phyloP scores from a whole-genome alignment of 2,329 filamentous ascomycete species.

The Thielaviopsis euricoi region DNA sequence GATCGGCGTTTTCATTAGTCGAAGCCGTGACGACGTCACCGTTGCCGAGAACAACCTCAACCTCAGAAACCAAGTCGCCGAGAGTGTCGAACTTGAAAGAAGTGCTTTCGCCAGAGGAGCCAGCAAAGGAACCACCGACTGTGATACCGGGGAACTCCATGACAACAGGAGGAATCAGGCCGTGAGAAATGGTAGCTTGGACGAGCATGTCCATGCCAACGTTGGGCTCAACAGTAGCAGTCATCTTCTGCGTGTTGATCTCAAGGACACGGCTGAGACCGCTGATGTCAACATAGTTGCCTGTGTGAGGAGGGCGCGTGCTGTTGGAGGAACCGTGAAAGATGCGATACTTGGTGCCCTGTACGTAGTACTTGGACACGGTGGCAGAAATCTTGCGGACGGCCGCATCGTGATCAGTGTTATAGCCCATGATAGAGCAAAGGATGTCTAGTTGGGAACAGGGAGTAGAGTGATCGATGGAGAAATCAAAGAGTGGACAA shows the following conservation, averaged over 20 bases:
- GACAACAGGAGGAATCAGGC: conserved; percentile 46
- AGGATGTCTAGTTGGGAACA: conserved; percentile 9
- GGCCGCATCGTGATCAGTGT: conserved; percentile 25
- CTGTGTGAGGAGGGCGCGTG: conserved; percentile 38
- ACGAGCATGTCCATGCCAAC: conserved; percentile 51
- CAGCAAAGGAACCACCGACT: conserved; percentile 49
- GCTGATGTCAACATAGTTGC: conserved; percentile 51
- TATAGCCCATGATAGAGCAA: neutral
- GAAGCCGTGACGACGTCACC: conserved; percentile 41
- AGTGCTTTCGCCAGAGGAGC: conserved; percentile 51
- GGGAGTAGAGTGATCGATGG: no score
- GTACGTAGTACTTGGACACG: conserved; percentile 27
- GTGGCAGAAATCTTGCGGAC: conserved; percentile 27
- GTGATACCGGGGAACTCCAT: conserved; percentile 63
- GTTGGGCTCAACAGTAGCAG: conserved; percentile 52
- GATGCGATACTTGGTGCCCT: conserved; percentile 47
- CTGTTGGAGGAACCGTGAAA: conserved; percentile 65
- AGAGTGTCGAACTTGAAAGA: conserved; percentile 53
- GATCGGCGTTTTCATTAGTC: conserved; percentile 30
- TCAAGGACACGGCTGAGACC: conserved; percentile 43
- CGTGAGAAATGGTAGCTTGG: conserved; percentile 35
- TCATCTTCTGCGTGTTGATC: conserved; percentile 35
- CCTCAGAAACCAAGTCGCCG: conserved; percentile 40
- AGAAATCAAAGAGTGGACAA: neutral
- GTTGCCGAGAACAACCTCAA: conserved; percentile 49